Percentiles rank a stretch among this genome's conserved stretches.
Conservation (phyloP, 2,329 filamentous ascomycete genomes). For the Albifimbria verrucaria region DNA sequence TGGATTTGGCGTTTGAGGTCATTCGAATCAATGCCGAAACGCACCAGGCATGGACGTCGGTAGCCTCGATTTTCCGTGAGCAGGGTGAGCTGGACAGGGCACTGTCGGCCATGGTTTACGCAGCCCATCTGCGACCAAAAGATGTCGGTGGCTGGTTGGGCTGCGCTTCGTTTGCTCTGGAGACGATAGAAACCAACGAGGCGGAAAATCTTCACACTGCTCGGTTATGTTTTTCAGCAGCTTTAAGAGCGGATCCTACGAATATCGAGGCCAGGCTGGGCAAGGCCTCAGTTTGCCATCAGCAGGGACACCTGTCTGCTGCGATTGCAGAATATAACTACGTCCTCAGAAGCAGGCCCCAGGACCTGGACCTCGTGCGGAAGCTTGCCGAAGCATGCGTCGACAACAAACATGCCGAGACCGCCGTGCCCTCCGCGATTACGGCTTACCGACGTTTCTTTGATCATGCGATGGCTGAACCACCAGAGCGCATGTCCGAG, state of each 20-base stretch:
- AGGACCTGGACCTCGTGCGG: slow-evolving; percentile 52
- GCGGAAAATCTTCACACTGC: slow-evolving; percentile 49
- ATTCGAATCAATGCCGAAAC: slow-evolving; percentile 68
- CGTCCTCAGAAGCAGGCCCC: slow-evolving; percentile 48
- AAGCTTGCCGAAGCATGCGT: slow-evolving; percentile 56
- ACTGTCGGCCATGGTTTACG: slow-evolving; percentile 57
- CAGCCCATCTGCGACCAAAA: slow-evolving; percentile 61
- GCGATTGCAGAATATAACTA: slow-evolving; percentile 56
- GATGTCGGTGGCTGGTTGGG: slow-evolving; percentile 57
- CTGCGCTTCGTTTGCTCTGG: slow-evolving; percentile 55
- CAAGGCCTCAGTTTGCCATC: slow-evolving; percentile 56
- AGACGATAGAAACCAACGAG: slow-evolving; percentile 45
- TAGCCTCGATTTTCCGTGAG: slow-evolving; percentile 60
- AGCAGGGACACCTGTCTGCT: slow-evolving; percentile 49
- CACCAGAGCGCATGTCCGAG: slow-evolving; percentile 27
- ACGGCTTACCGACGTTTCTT: slow-evolving; percentile 48
- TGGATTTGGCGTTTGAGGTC: slow-evolving; percentile 57
- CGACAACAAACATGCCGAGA: slow-evolving; percentile 45
- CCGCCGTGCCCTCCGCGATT: slow-evolving; percentile 36
- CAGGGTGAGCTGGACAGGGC: slow-evolving; percentile 55
- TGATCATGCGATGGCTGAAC: slow-evolving; percentile 33
- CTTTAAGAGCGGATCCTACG: slow-evolving; percentile 54
- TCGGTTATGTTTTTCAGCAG: slow-evolving; percentile 56
- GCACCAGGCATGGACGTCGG: slow-evolving; percentile 60
- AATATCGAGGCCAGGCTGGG: slow-evolving; percentile 57